phyloP scores from a whole-genome alignment of 768 basidiomycete genomes.

The Rhizopogon rudus region DNA sequence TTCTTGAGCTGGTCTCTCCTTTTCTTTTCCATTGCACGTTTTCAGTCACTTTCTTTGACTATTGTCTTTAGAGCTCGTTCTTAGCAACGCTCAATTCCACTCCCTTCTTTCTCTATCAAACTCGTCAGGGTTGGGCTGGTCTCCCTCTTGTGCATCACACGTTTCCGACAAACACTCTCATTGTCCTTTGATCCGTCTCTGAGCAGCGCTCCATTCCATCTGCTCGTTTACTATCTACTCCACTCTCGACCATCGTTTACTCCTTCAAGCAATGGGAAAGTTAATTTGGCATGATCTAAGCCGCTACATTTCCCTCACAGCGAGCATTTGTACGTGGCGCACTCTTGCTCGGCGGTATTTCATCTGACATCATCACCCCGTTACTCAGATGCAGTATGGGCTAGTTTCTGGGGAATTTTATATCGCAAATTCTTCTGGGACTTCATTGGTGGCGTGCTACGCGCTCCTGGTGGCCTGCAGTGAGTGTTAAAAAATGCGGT shows the following conservation, averaged over 20 bases:
- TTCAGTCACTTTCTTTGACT: slow-evolving; percentile 15
- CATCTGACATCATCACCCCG: slow-evolving; percentile 4
- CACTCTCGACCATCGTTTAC: neutral
- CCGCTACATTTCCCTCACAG: slow-evolving; percentile 62
- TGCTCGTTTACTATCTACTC: neutral
- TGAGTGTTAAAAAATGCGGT: slow-evolving; percentile 31
- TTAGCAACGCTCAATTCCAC: slow-evolving; percentile 12
- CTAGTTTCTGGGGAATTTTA: slow-evolving; percentile 71
- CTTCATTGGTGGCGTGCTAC: slow-evolving; percentile 77
- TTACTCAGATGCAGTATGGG: slow-evolving; percentile 69
- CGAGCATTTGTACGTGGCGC: slow-evolving; percentile 62
- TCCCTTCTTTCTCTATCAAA: neutral
- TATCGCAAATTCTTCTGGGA: slow-evolving; percentile 98
- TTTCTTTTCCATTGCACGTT: slow-evolving; percentile 20
- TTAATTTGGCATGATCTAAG: slow-evolving; percentile 79
- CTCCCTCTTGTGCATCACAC: slow-evolving; percentile 26
- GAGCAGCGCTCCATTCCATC: slow-evolving; percentile 12
- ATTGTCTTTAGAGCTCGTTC: slow-evolving; percentile 13
- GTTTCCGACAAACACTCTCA: slow-evolving; percentile 17
- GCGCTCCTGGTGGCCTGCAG: slow-evolving; percentile 78
- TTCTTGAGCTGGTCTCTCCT: slow-evolving; percentile 30
- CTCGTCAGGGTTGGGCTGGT: slow-evolving; percentile 22
- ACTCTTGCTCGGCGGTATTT: slow-evolving; percentile 2
- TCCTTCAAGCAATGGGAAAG: slow-evolving; percentile 55
- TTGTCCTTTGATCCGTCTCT: slow-evolving; percentile 13